Evolutionary conservation across 108 stramenopile species (phyloP).

Genomic region (Phaeodactylum tricornutum): DNA sequence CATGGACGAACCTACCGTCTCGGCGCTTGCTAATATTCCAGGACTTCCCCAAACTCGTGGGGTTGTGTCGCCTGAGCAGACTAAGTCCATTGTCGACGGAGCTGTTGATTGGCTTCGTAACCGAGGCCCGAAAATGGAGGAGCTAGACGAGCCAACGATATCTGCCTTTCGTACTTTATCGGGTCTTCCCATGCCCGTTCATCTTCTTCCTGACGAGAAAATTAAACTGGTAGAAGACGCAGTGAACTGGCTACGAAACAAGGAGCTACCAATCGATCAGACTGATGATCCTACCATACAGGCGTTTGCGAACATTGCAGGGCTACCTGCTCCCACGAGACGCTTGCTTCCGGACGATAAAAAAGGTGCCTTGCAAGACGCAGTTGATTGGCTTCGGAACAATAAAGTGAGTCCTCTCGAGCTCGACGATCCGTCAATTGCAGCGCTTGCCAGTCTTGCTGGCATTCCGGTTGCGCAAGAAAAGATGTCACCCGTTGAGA

Average conservation of each 20-base stretch:
- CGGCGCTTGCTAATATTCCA: conserved; percentile 5
- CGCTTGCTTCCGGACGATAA: conserved; percentile 13
- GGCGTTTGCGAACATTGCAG: conserved; percentile 1
- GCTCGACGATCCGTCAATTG: conserved; percentile 2
- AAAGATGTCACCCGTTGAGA: conserved; percentile 3
- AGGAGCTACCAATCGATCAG: no score
- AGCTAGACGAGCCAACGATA: conserved; percentile 6
- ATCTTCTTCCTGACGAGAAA: conserved; percentile 4
- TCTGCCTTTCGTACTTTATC: conserved; percentile 1
- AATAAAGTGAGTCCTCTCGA: conserved; percentile 8
- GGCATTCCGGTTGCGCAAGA: conserved; percentile 5
- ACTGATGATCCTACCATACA: conserved; percentile 9
- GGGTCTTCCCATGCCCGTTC: conserved; percentile 5
- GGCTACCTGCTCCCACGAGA: conserved; percentile 1
- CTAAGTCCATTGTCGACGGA: conserved; percentile 10
- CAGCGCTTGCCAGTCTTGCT: conserved; percentile 8
- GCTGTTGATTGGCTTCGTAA: conserved; percentile 25
- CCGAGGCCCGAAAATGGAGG: background rate
- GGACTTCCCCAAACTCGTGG: background rate
- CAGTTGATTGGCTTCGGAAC: conserved; percentile 21
- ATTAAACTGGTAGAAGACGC: conserved; percentile 13
- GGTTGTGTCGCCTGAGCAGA: background rate
- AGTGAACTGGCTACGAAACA: conserved; percentile 23
- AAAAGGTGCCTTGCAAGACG: conserved; percentile 14
- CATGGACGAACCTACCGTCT: conserved; percentile 7